Percentiles rank a stretch among this genome's conserved stretches.
Evolutionary conservation across 345 rosid genomes (phyloP).

Genomic region (Bruguiera gymnorhiza): DNA sequence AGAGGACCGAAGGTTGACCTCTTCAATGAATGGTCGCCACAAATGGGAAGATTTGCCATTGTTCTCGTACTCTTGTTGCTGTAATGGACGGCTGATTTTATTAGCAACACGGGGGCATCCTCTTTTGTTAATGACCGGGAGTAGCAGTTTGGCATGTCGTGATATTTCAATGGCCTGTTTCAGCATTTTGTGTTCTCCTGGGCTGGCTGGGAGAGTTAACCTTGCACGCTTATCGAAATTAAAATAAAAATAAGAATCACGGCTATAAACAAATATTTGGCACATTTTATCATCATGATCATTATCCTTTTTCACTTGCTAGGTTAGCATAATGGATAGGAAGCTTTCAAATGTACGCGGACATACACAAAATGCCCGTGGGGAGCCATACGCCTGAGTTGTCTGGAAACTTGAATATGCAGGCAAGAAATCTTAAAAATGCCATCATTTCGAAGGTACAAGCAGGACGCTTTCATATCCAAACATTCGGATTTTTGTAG

Average conservation of each 20-base stretch:
- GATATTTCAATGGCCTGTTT: not conserved
- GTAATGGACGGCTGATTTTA: not conserved
- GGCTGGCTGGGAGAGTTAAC: too few relatives aligned
- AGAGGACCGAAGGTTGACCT: not conserved
- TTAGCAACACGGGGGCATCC: not conserved
- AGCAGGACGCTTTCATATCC: not conserved
- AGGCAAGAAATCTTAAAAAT: not conserved
- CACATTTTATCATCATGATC: too few relatives aligned
- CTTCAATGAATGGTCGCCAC: not conserved
- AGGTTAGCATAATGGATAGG: too few relatives aligned
- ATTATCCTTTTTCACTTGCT: too few relatives aligned
- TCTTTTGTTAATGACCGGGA: not conserved
- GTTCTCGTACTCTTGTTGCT: not conserved
- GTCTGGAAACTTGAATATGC: not conserved
- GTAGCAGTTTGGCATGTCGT: not conserved
- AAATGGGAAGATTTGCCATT: not conserved
- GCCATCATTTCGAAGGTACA: not conserved
- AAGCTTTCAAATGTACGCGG: too few relatives aligned
- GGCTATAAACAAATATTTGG: too few relatives aligned
- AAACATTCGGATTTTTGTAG: conserved; percentile 26
- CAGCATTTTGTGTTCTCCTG: not conserved
- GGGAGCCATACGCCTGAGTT: not conserved
- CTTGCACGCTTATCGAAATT: too few relatives aligned
- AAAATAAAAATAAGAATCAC: too few relatives aligned
- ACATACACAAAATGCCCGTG: too few relatives aligned